Base-by-base conservation (phyloP, 2,329 filamentous ascomycete species). In the Acrodontium crateriforme region DNA sequence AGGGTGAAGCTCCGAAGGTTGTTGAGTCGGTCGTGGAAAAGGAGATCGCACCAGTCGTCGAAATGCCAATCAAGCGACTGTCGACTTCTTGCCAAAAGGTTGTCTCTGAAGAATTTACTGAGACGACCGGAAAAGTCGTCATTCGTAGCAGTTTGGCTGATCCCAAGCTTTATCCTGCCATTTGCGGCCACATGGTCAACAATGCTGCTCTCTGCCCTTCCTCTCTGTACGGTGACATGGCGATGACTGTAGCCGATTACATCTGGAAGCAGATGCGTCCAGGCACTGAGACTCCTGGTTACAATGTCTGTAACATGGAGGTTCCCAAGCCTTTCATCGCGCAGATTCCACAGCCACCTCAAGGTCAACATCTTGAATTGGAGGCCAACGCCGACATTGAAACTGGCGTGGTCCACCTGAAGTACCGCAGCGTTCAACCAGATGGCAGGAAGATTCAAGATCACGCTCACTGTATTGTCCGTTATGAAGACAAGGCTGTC, bases 251-350 rank as follows among this genome's bases (percentile, higher is more conserved):
- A 24, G 69, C 68, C 40, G 69, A 78, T 46, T 79, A 81, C 44
- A 66, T 74, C 16, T 76, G 74, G 58, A 72, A 71, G 53, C 58
- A 76, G 41, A 50, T 74, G 16, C 63, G 65, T 6, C 72, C 74
- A 3, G 64, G 66, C 12, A 54, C 59, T 6, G 58, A 65, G 28
- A 60, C 66, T 17, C 60, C 74, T 12, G 71, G 69, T 13, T 58
- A 72, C 40, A 78, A 81, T 38, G 69, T 82, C 12, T 63, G 62
- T 37, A 60, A 72, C 26, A 72, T 83, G 60, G 70, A 77, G 47
- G 74, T 79, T 2, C 65, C 65, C 27, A 79, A 81, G 62, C 71
- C 76, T 18, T 59, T 85, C 34, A 77, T 84, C 35, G 65, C 63
- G 2, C 59, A 63, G 37, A 54, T 61, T 30, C 60, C 60, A 15